Conservation (phyloP, 306 rosid genomes). For the Dalbergia cultrata region DNA sequence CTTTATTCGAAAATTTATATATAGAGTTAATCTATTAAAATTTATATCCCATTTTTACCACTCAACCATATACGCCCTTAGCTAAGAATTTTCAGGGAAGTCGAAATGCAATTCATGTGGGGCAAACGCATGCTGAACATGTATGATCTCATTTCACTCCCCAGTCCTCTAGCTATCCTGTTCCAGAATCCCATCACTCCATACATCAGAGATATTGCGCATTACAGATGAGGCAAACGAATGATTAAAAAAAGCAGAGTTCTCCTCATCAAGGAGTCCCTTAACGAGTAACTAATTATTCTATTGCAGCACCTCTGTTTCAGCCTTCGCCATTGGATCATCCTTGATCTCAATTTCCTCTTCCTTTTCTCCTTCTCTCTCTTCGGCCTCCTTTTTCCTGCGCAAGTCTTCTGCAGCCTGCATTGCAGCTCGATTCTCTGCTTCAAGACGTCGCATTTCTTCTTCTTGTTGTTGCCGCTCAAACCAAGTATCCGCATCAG, state of each 20-base stretch:
- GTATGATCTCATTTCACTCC: too few species aligned
- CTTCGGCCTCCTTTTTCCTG: slow-evolving; percentile 74
- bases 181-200: not conserved
- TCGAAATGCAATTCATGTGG: too few species aligned
- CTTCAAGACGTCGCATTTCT: slow-evolving; percentile 85
- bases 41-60: too few species aligned
- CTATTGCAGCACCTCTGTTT: slow-evolving; percentile 70
- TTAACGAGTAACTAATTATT: slow-evolving; percentile 28
- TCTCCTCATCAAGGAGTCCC: slow-evolving; percentile 34
- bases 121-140: too few species aligned
- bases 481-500: slow-evolving; percentile 99
- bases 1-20: too few species aligned
- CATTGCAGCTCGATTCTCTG: slow-evolving; percentile 86
- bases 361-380: slow-evolving; percentile 86
- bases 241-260: slow-evolving; percentile 11
- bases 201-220: slow-evolving; percentile 27
- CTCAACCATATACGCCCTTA: not conserved
- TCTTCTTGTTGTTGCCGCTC: slow-evolving; percentile 98
- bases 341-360: slow-evolving; percentile 70
- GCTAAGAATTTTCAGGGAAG: not conserved
- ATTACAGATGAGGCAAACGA: slow-evolving; percentile 18
- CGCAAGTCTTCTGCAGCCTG: slow-evolving; percentile 92
- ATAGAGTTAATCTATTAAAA: too few species aligned
- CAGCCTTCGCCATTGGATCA: slow-evolving; percentile 91
- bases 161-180: too few species aligned